Conservation (phyloP, 192 early-diverging fungal genomes). For the Globomyces pollinis-pini region DNA sequence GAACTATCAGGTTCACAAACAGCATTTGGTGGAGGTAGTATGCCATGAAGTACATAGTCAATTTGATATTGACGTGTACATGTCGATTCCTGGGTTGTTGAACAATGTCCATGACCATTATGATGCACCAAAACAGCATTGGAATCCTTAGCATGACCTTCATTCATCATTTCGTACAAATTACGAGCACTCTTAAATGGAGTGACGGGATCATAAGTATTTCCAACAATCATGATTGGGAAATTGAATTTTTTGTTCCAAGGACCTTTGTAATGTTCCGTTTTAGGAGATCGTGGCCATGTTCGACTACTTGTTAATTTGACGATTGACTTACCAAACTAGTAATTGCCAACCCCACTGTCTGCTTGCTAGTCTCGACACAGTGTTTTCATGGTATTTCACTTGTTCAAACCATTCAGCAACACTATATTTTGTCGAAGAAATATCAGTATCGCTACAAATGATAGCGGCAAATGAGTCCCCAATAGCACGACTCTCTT, state of each 20-base stretch:
- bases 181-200: slow-evolving; percentile 24
- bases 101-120: slow-evolving; percentile 33
- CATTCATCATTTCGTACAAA: slow-evolving; percentile 7
- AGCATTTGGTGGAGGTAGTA: too few relatives aligned
- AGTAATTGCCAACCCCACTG: background rate
- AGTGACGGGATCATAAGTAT: slow-evolving; percentile 37
- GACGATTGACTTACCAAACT: background rate
- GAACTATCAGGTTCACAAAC: too few relatives aligned
- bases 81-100: slow-evolving; percentile 15
- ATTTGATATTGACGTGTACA: too few relatives aligned
- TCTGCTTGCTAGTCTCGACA: background rate
- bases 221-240: slow-evolving; percentile 32
- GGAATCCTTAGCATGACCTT: background rate
- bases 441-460: background rate
- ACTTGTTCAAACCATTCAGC: background rate
- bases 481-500: too few relatives aligned
- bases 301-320: background rate
- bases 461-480: background rate
- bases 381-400: background rate
- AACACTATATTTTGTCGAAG: background rate
- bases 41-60: too few relatives aligned
- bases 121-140: slow-evolving; percentile 28
- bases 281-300: background rate
- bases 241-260: slow-evolving; percentile 34
- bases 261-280: slow-evolving; percentile 29